Evolutionary conservation across 2,329 filamentous ascomycete species (phyloP).

Genomic region (Westerdykella aurantiaca): DNA sequence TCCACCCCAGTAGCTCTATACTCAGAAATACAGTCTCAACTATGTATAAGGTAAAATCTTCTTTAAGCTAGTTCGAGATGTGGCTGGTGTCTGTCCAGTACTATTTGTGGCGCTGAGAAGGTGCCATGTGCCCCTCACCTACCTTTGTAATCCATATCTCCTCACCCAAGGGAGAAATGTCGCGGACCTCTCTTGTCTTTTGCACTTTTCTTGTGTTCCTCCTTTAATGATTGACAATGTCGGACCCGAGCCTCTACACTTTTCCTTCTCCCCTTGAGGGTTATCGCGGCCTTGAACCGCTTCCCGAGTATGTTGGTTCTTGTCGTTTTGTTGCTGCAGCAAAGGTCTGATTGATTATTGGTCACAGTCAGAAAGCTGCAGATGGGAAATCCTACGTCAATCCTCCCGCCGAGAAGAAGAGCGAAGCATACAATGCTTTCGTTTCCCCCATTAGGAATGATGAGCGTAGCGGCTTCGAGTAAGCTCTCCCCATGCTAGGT

Average conservation of each 20-base stretch:
- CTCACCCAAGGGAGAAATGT: no score
- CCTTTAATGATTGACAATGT: conserved; percentile 22
- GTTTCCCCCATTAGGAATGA: conserved; percentile 61
- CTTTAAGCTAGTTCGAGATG: no score
- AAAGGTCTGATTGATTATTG: background rate
- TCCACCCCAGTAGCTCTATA: no score
- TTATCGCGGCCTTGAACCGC: conserved; percentile 52
- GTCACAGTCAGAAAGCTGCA: conserved; percentile 44
- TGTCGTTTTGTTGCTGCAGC: background rate
- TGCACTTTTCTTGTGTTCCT: no score
- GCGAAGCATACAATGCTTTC: conserved; percentile 66
- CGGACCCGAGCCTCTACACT: conserved; percentile 41
- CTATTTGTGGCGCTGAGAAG: no score
- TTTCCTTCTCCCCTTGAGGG: conserved; percentile 55
- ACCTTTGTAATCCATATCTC: no score
- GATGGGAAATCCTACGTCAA: conserved; percentile 78
- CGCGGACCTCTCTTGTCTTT: no score
- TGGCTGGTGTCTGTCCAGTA: no score
- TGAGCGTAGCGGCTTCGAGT: conserved; percentile 67
- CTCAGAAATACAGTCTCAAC: no score
- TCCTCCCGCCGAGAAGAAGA: conserved; percentile 54
- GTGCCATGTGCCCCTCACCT: no score
- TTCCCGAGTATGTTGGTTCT: conserved; percentile 40
- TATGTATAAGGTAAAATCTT: no score
- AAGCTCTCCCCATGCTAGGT: conserved; percentile 4